Evolutionary conservation across 306 rosid genomes (phyloP), one percentile per base, ranked within the genome.

Genomic region (Vicia faba): DNA sequence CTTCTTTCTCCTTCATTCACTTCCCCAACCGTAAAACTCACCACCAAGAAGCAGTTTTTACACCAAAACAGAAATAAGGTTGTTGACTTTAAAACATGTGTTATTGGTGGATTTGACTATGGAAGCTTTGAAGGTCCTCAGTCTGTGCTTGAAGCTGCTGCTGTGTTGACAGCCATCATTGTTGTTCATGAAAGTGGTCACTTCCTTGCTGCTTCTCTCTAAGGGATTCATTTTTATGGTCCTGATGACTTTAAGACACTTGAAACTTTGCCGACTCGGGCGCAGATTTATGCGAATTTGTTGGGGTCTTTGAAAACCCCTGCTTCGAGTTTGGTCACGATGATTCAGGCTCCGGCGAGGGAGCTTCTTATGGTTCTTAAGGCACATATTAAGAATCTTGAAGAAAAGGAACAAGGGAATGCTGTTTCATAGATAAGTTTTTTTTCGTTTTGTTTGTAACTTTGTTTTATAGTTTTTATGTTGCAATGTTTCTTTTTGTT

Each of bases 161-260:
- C 90, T 26, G 97, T 95, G 39, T 70, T 95, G 61, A 90, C 97
- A 9, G 92, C 96, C 16, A 95, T 95, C 29, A 84, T 95, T 82
- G 79, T 95, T 64, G 97, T 90, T 76, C 99, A 95, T 56, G 99
- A 95, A 77, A 88, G 96, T 64, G 99, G 99, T 28, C 99, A 95
- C 70, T 95, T 95, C 68, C 95, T 95, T 57, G 99, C 99, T 71
- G 99, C 97, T 57, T 79, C 67, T 81, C 88, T 95, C 15, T 97
- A 90, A 65, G 99, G 99, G 13, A 95, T 95, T 59, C 97, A 85
- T 81, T n/a, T 83, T 67, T 89, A 93, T 26, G 97, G 79, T 1
- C 97, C 98, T 1, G 86, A 71, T 0, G 93, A 88, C 4, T 83
- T 93, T 33, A 93, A 93, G 70, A 57, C 44, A 38, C 77, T 93